These are phyloP conservation scores for Auxenochlorella protothecoides DNA, from an alignment of 139 green algal genomes.

Conservation along the genomic window DNA sequence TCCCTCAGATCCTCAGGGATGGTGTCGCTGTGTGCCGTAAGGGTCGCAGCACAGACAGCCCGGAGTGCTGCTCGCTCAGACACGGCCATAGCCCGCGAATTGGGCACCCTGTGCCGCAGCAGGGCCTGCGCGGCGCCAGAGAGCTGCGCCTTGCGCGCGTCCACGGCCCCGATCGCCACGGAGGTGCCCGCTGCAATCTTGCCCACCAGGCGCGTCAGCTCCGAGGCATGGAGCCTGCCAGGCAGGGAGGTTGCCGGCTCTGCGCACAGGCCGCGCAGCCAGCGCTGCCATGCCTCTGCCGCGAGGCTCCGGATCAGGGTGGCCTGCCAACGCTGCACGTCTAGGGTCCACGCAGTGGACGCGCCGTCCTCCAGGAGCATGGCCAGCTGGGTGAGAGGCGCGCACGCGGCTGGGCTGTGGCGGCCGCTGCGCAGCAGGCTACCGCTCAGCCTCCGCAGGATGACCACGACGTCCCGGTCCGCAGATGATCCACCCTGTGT, in stretches of 20 bases:
- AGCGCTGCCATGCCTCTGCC: constrained; percentile 58
- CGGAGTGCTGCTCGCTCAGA: constrained; percentile 15
- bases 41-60: constrained; percentile 3
- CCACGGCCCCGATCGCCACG: not conserved
- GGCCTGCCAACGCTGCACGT: too few relatives aligned
- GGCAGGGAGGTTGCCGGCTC: not conserved
- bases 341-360: not conserved
- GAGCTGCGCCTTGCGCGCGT: not conserved
- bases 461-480: not conserved
- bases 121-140: not conserved
- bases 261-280: constrained; percentile 44
- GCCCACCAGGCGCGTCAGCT: not conserved
- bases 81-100: not conserved
- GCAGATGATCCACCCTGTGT: too few relatives aligned
- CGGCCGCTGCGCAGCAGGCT: constrained; percentile 3
- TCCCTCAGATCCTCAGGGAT: not conserved
- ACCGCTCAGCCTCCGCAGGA: too few relatives aligned
- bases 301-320: not conserved
- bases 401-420: constrained; percentile 8
- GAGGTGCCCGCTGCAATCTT: not conserved
- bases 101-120: constrained; percentile 2
- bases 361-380: constrained; percentile 53
- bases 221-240: not conserved
- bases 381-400: constrained; percentile 49
- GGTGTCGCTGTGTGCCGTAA: not conserved